Conservation (phyloP, 2,329 filamentous ascomycete genomes). For the Cucurbitaria berberidis region DNA sequence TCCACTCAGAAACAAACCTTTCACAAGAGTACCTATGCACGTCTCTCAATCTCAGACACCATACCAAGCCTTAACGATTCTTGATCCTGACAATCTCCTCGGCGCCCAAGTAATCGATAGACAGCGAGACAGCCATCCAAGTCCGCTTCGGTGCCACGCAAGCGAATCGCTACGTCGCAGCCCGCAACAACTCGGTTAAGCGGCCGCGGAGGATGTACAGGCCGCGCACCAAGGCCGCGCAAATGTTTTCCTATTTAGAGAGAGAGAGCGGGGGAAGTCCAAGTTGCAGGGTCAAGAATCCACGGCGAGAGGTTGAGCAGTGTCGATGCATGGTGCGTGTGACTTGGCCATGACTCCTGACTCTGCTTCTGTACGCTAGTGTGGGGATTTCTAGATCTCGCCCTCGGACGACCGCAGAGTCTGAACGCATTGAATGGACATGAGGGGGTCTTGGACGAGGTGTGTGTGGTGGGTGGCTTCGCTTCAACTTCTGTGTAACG, state of each 20-base stretch:
- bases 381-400: not conserved
- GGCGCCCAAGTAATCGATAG: constrained; percentile 5
- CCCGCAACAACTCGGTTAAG: constrained; percentile 67
- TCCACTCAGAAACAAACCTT: too few relatives aligned
- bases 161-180: constrained; percentile 66
- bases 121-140: constrained; percentile 25
- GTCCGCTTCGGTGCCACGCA: constrained; percentile 53
- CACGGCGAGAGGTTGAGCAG: not conserved
- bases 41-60: too few relatives aligned
- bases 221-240: too few relatives aligned
- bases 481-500: not conserved
- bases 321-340: not conserved
- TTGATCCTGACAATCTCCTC: constrained; percentile 1
- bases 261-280: not conserved
- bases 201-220: constrained; percentile 79
- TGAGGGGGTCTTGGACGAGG: not conserved
- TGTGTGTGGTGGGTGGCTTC: not conserved
- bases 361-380: not conserved
- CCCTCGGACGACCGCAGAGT: not conserved
- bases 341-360: not conserved
- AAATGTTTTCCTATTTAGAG: constrained; percentile 73
- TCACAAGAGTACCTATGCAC: too few relatives aligned
- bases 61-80: not conserved
- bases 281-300: not conserved
- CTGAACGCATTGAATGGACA: not conserved